These are phyloP conservation scores for Tagetes patula DNA, from an alignment of 129 eudicot species.

Conservation along the genomic window DNA sequence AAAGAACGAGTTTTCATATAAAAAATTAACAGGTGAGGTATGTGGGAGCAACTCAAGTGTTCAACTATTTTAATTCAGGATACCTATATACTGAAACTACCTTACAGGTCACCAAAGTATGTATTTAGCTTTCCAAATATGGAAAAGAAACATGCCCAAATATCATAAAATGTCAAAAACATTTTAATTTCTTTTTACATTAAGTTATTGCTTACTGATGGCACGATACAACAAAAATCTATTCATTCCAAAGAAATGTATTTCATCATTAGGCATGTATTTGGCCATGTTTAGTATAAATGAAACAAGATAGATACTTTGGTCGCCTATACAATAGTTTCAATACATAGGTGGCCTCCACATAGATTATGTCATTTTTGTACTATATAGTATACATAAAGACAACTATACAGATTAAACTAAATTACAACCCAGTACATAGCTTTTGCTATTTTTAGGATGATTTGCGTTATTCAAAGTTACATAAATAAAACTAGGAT, in stretches of 20 bases:
- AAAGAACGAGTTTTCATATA: background rate
- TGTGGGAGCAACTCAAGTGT: background rate
- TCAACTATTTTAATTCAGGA: background rate
- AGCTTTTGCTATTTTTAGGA: no score
- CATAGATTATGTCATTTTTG: background rate
- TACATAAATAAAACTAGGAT: conserved; percentile 2
- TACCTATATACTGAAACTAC: background rate
- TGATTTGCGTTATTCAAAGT: background rate
- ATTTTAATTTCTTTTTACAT: background rate
- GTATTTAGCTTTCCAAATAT: background rate
- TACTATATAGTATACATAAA: background rate
- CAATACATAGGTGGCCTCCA: conserved; percentile 7
- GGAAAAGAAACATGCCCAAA: background rate
- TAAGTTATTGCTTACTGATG: background rate
- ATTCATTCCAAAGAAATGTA: background rate
- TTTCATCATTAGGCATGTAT: background rate
- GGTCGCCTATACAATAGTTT: background rate
- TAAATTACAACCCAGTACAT: background rate
- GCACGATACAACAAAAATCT: background rate
- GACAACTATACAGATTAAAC: background rate
- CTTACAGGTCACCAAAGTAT: background rate
- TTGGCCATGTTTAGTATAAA: background rate
- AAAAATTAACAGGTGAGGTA: background rate
- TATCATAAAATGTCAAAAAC: background rate
- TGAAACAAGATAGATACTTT: background rate